Conservation (phyloP, 140 eudicot species). For the Stevia rebaudiana region DNA sequence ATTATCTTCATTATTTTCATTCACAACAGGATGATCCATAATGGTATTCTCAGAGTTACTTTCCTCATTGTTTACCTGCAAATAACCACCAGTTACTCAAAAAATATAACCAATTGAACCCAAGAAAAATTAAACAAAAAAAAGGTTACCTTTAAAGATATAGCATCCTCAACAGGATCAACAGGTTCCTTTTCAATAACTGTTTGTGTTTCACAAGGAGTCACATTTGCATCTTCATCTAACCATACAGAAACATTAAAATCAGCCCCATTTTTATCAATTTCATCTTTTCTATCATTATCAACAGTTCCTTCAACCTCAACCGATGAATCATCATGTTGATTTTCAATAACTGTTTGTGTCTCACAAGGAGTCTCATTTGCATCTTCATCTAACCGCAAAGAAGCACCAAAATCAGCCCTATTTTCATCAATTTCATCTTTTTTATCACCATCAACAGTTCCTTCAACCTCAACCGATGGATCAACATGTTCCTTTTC, state of each 20-base stretch:
- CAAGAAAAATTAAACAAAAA: not conserved
- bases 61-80: conserved; percentile 30
- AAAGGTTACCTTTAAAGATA: conserved; percentile 24
- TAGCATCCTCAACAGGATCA: conserved; percentile 26
- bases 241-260: conserved; percentile 15
- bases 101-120: not conserved
- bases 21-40: conserved; percentile 9
- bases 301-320: conserved; percentile 4
- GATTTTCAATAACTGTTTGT: conserved; percentile 18
- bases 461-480: conserved; percentile 12
- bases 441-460: not conserved
- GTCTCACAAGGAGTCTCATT: conserved; percentile 15
- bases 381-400: conserved; percentile 28
- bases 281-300: conserved; percentile 3
- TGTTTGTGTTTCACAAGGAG: conserved; percentile 14
- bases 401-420: conserved; percentile 16
- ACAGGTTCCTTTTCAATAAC: conserved; percentile 23
- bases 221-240: conserved; percentile 28
- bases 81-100: conserved; percentile 1
- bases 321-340: too few species aligned
- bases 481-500: conserved; percentile 30
- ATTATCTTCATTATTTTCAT: conserved; percentile 7
- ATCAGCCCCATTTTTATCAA: conserved; percentile 24
- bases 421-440: conserved; percentile 23
- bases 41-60: conserved; percentile 23